Evolutionary conservation across 805 yeast genomes (phyloP).

Genomic region (Spencermartinsiella europaea): DNA sequence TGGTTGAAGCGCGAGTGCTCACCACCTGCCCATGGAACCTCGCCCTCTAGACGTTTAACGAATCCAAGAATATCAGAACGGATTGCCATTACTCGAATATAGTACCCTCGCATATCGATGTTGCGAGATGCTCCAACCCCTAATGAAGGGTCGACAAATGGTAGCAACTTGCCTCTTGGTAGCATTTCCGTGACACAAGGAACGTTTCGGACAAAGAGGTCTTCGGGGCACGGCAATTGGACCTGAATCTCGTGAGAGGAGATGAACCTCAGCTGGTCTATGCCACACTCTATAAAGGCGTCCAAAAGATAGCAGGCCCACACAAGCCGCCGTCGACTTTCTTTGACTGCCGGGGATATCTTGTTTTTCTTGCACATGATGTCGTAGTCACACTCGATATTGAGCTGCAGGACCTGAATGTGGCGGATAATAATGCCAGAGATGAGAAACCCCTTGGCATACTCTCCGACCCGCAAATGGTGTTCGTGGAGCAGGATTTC

Average conservation of each 20-base stretch:
- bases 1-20: constrained; percentile 11
- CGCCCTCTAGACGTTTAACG: constrained; percentile 9
- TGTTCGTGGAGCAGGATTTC: constrained; percentile 11
- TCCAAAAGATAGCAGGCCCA: constrained; percentile 16
- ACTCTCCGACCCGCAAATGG: constrained; percentile 10
- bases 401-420: constrained; percentile 15
- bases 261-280: constrained; percentile 15
- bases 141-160: constrained; percentile 7
- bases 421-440: constrained; percentile 10
- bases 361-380: constrained; percentile 6
- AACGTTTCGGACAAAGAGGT: constrained; percentile 9
- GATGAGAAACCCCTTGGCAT: constrained; percentile 11
- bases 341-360: constrained; percentile 5
- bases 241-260: constrained; percentile 12
- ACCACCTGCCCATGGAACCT: constrained; percentile 12
- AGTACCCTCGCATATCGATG: constrained; percentile 16
- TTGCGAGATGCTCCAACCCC: constrained; percentile 4
- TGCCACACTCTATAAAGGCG: constrained; percentile 13
- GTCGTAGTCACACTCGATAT: constrained; percentile 15
- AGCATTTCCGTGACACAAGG: constrained; percentile 16
- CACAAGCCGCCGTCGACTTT: constrained; percentile 11
- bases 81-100: constrained; percentile 14
- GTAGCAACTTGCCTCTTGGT: constrained; percentile 8
- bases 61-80: constrained; percentile 10
- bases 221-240: constrained; percentile 16